These are phyloP conservation scores for Ogataea hybrid DNA, from an alignment of 1,139 yeast genomes.

Conservation along the genomic window DNA sequence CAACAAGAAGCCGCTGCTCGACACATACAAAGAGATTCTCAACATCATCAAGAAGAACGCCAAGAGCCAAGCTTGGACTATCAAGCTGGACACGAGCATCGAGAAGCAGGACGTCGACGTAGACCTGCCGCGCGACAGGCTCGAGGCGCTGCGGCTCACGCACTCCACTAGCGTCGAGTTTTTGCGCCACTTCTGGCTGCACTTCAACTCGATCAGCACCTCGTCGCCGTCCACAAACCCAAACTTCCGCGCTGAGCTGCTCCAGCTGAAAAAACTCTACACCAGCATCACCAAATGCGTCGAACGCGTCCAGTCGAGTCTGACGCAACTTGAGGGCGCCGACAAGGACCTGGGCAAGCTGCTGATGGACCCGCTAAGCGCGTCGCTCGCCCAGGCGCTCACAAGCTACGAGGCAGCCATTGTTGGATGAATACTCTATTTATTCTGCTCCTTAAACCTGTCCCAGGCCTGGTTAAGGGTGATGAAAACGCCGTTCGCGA, in stretches of 20 bases:
- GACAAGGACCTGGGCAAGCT: slow-evolving; percentile 27
- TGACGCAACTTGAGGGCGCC: slow-evolving; percentile 29
- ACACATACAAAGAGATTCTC: slow-evolving; percentile 49
- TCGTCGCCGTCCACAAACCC: slow-evolving; percentile 45
- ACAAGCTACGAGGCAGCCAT: slow-evolving; percentile 34
- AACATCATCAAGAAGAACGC: slow-evolving; percentile 55
- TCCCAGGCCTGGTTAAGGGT: slow-evolving; percentile 92
- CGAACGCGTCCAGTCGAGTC: slow-evolving; percentile 40
- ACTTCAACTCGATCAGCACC: slow-evolving; percentile 44
- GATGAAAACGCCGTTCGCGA: slow-evolving; percentile 86
- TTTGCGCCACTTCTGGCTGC: slow-evolving; percentile 67
- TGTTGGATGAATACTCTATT: slow-evolving; percentile 15
- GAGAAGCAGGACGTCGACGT: slow-evolving; percentile 26
- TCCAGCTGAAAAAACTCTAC: slow-evolving; percentile 40
- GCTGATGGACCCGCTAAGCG: slow-evolving; percentile 37
- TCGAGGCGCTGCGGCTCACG: slow-evolving; percentile 46
- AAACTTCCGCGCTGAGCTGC: slow-evolving; percentile 42
- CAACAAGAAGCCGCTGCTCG: slow-evolving; percentile 41
- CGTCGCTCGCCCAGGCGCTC: slow-evolving; percentile 40
- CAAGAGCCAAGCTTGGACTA: slow-evolving; percentile 44
- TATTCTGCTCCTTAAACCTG: slow-evolving; percentile 49
- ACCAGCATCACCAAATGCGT: slow-evolving; percentile 47
- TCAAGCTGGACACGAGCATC: slow-evolving; percentile 18
- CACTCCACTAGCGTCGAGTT: slow-evolving; percentile 73
- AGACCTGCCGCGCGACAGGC: slow-evolving; percentile 19